phyloP scores from a whole-genome alignment of 305 asterid species.

The Plantago lanceolata region DNA sequence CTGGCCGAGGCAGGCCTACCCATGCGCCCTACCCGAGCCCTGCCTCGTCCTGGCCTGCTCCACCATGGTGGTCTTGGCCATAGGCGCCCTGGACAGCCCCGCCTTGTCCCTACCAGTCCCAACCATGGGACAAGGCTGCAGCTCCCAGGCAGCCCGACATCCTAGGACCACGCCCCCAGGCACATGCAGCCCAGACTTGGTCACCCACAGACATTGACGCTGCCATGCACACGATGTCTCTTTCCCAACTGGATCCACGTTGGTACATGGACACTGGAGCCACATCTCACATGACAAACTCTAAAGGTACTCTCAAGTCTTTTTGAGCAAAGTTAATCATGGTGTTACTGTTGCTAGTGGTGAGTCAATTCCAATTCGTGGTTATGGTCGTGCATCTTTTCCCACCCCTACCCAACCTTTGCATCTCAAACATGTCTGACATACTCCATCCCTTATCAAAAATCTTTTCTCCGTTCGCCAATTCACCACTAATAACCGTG shows the following conservation, averaged over 20 bases:
- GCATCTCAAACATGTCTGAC: background rate
- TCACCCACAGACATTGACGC: background rate
- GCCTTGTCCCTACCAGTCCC: too few species aligned
- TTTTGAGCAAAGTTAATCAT: background rate
- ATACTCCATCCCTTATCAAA: background rate
- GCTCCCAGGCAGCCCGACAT: too few species aligned
- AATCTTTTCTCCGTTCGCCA: background rate
- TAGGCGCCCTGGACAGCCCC: too few species aligned
- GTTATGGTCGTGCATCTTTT: background rate
- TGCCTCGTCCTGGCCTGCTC: too few species aligned
- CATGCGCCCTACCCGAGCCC: too few species aligned
- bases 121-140: too few species aligned
- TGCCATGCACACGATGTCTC: background rate
- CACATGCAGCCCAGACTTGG: too few species aligned
- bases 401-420: background rate
- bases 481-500: background rate
- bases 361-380: background rate
- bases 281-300: background rate
- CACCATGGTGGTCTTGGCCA: too few species aligned
- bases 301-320: background rate
- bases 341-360: too few species aligned
- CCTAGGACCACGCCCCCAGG: too few species aligned
- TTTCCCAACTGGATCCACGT: background rate
- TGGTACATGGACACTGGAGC: background rate
- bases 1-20: too few species aligned